Evolutionary conservation across 441 rosid species (phyloP), one percentile per base, ranked within the genome.

Genomic region (Jatropha multifida): DNA sequence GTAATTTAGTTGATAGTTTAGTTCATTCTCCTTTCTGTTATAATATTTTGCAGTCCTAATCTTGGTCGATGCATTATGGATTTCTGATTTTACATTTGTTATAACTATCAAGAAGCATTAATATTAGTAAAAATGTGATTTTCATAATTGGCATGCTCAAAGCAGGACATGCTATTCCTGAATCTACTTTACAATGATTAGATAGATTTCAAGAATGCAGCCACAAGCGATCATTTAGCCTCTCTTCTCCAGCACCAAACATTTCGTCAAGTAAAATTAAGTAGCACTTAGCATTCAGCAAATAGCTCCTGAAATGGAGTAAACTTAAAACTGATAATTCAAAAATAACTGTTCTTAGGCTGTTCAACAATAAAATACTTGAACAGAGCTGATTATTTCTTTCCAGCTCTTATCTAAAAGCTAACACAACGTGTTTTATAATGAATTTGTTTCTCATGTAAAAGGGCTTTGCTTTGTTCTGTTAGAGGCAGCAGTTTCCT

Each of bases 221-320:
- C 98, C 99, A 96, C 77, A 96, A 74, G 27, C 98, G 96, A 81
- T 96, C 99, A 26, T 85, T 98, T 42, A 96, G 85, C 60, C 97
- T 83, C 82, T 96, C 91, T 78, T 94, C 97, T 60, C 99, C 97
- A 10, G 91, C 90, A 61, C 99, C 99, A 18, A 81, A 86, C 98
- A 96, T 94, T 89, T 96, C 96, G 32, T 32, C 32, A 32, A 2
- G 32, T 32, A 32, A 32, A 32, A 0, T 23, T 32, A 32, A 32
- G 32, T 32, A 32, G 32, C 32, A 32, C 32, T 32, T 32, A 0
- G 32, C 32, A 32, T 42, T 5, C 46, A 42, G 46, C 17, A 67
- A 9, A 26, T 20, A 27, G 37, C 32, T n/a, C 17, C 8, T 4
- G 3, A 37, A n/a, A 17, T 13, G 13, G 7, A 20, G 54, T 0